phyloP scores from a whole-genome alignment of 345 rosid species.

The Clausena lansium region DNA sequence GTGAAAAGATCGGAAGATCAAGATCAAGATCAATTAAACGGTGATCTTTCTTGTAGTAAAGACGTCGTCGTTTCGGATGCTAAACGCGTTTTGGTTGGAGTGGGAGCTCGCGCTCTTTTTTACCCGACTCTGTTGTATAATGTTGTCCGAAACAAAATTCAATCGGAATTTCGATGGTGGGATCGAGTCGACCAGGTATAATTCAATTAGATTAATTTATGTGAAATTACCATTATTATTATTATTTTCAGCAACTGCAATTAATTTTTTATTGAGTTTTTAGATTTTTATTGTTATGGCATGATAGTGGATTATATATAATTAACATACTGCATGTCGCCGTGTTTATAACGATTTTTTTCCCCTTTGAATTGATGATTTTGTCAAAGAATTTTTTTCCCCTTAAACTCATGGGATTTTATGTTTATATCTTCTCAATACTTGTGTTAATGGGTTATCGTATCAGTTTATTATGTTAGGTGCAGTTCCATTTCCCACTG shows the following conservation, averaged over 20 bases:
- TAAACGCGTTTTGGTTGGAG: slow-evolving; percentile 61
- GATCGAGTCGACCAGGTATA: slow-evolving; percentile 59
- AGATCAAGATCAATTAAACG: slow-evolving; percentile 9
- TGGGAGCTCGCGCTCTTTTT: slow-evolving; percentile 63
- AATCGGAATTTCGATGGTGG: slow-evolving; percentile 76
- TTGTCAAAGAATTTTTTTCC: too few relatives aligned
- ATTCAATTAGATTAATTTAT: not conserved
- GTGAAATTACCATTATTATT: not conserved
- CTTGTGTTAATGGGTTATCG: not conserved
- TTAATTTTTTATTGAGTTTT: not conserved
- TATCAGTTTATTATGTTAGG: slow-evolving; percentile 43
- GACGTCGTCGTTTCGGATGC: slow-evolving; percentile 36
- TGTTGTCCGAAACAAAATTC: slow-evolving; percentile 58
- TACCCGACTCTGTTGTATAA: slow-evolving; percentile 65
- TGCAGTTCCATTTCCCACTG: slow-evolving; percentile 53
- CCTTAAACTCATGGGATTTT: too few relatives aligned
- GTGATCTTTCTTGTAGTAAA: slow-evolving; percentile 9
- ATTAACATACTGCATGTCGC: too few relatives aligned
- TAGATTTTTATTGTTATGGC: not conserved
- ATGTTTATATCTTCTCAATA: not conserved
- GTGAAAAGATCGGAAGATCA: slow-evolving; percentile 10
- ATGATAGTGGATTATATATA: not conserved
- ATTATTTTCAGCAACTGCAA: not conserved
- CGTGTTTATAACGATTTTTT: too few relatives aligned
- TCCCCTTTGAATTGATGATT: too few relatives aligned